Evolutionary conservation across 139 green algal species (phyloP), one percentile per base, ranked within the genome.

Genomic region (Limnomonas spitsbergensis): DNA sequence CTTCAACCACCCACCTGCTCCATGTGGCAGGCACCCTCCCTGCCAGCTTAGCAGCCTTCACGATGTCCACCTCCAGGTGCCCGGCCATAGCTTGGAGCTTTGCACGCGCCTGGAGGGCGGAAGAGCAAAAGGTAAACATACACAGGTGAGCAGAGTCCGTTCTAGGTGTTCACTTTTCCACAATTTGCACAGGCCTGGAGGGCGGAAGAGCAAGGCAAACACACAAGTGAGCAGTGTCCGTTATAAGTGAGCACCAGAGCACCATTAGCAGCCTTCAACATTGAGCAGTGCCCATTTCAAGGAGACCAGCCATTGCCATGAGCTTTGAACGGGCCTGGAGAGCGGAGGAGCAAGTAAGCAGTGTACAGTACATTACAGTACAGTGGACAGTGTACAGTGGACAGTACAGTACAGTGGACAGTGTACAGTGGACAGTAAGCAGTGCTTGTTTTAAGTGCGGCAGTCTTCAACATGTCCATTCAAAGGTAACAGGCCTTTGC

Each of bases 1-100:
- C n/a, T n/a, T n/a, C n/a, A n/a, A n/a, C n/a, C n/a, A n/a, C n/a
- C 34, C 6, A 74, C 68, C 34, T 53, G 35, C 14, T 32, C 68
- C 68, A 70, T 14, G 56, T 32, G 4, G 9, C 14, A 70, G 56
- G 56, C 68, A 74, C 68, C 36, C 42, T 74, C 4, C 24, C 68
- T 20, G 34, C 36, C 35, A 74, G 68, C 24, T 32, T n/a, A 47
- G 68, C 68, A n/a, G 36, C 68, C 68, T 29, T 27, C 3, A n/a
- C 6, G 7, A 74, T n/a, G 29, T 42, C 35, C 35, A 74, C 14
- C 7, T 40, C 24, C 35, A 74, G 36, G 29, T 42, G 29, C 68
- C 42, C 3, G 4, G 68, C 29, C 68, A 74, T 6, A 40, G 9
- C 20, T 29, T 74, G 29, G 4, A 74, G 36, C 20, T 74, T 40